These are phyloP conservation scores for Aureobasidium lini DNA, from an alignment of 2,329 filamentous ascomycete genomes.

Conservation along the genomic window DNA sequence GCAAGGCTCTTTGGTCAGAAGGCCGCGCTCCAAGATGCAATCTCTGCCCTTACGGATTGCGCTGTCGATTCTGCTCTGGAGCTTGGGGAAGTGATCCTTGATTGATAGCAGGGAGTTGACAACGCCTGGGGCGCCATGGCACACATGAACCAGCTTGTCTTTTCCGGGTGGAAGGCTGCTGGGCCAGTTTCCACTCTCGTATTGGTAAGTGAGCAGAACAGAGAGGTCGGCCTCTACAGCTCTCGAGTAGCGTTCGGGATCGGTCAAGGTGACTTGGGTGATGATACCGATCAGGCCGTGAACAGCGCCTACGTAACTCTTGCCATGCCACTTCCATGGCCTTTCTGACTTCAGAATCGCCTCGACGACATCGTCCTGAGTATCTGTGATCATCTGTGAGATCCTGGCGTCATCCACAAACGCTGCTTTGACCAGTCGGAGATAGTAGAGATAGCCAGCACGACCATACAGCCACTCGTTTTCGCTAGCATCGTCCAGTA, in stretches of 20 bases:
- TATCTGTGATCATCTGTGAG: slow-evolving; percentile 45
- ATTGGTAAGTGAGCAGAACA: slow-evolving; percentile 53
- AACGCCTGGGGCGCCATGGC: slow-evolving; percentile 59
- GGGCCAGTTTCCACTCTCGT: slow-evolving; percentile 57
- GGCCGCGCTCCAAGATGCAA: slow-evolving; percentile 49
- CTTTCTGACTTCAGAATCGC: slow-evolving; percentile 49
- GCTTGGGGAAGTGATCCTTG: slow-evolving; percentile 47
- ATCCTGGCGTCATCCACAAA: slow-evolving; percentile 44
- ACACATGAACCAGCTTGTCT: slow-evolving; percentile 54
- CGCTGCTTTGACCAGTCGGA: slow-evolving; percentile 54
- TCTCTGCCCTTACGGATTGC: slow-evolving; percentile 46
- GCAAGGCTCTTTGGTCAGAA: slow-evolving; percentile 57
- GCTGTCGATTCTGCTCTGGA: slow-evolving; percentile 46
- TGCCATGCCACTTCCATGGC: slow-evolving; percentile 59
- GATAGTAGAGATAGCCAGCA: slow-evolving; percentile 60
- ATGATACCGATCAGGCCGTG: slow-evolving; percentile 65
- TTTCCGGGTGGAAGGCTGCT: slow-evolving; percentile 44
- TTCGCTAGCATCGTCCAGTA: slow-evolving; percentile 38
- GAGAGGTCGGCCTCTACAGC: slow-evolving; percentile 48
- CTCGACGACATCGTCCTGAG: slow-evolving; percentile 50
- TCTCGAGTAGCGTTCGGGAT: slow-evolving; percentile 46
- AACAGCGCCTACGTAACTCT: slow-evolving; percentile 56
- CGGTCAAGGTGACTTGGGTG: slow-evolving; percentile 58
- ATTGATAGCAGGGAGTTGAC: slow-evolving; percentile 52
- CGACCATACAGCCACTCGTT: slow-evolving; percentile 62